phyloP scores from a whole-genome alignment of 208 protist species.

The Wallacemonas sp. region DNA sequence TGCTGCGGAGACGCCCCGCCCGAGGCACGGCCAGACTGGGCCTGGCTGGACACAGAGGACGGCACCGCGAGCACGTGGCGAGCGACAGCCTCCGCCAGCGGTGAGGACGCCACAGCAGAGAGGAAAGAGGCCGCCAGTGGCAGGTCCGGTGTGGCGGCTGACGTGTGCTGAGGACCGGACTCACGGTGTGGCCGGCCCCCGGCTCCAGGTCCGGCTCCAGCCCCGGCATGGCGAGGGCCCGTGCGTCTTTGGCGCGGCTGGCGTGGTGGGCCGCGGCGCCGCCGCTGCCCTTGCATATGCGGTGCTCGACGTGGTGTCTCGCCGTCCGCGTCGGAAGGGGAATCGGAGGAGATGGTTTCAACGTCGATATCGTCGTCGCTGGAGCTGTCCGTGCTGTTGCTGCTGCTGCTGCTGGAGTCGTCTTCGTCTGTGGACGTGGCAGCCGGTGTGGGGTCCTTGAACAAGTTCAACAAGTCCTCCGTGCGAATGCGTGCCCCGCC shows the following conservation, averaged over 20 bases:
- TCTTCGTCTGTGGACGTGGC: conserved; percentile 25
- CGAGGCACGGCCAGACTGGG: too few species aligned
- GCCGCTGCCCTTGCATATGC: background rate
- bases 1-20: background rate
- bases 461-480: conserved; percentile 56
- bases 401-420: conserved; percentile 23
- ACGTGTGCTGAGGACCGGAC: too few species aligned
- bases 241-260: too few species aligned
- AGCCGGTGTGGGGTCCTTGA: conserved; percentile 18
- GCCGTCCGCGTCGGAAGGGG: background rate
- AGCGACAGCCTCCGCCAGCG: background rate
- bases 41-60: background rate
- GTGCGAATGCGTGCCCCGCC: conserved; percentile 37
- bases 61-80: background rate
- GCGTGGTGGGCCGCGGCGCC: background rate
- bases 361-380: background rate
- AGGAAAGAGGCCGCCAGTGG: too few species aligned
- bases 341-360: background rate
- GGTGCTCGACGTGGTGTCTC: too few species aligned
- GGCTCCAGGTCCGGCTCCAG: too few species aligned
- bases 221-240: too few species aligned
- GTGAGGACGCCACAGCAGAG: background rate
- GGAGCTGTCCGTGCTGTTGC: conserved; percentile 11
- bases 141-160: too few species aligned
- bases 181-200: too few species aligned